Evolutionary conservation across 2,329 filamentous ascomycete genomes (phyloP), one percentile per base, ranked within the genome.

Genomic region (Monosporascus sp.): DNA sequence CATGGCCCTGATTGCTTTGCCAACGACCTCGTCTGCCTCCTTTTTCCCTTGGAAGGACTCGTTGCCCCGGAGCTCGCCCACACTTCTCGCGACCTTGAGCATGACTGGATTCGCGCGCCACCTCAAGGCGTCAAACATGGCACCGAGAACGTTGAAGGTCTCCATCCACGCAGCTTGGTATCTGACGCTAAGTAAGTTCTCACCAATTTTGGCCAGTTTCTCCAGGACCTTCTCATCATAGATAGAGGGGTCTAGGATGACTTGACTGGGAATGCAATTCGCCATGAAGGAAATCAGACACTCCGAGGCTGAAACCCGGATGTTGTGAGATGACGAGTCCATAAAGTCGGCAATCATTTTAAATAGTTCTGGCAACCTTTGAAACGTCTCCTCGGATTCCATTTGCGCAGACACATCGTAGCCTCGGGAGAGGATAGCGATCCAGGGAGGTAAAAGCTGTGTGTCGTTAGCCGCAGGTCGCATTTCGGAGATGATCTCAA

Each of bases 131-230:
- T 96, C 90, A 60, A 96, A 96, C 75, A 96, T 89, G 51, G 90
- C 88, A 7, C 85, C 85, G 37, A 96, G 78, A 7, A 97, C 89
- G 60, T 85, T 90, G 74, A 97, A 97, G 1, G 95, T 91, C 68
- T 99, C 92, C 72, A 89, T 85, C 90, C 93, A 97, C 3, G 94
- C 94, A 25, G 87, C 84, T 72, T 97, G 94, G 66, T 92, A 99
- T 65, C 94, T 94, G 39, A 97, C 85, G 49, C 84, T 92, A 46
- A 99, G 78, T 7, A 97, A 77, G 38, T 87, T 82, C 56, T 87
- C 85, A 0, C 88, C 85, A 3, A 80, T 79, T 65, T 83, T 87
- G 14, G 89, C 85, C 22, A 99, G 71, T 67, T 91, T 93, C 65
- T 91, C 89, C 9, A 97, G 72, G 0, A 85, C 81, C 72, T 96